Conservation (phyloP, 306 rosid genomes). For the Cajanus cajan region DNA sequence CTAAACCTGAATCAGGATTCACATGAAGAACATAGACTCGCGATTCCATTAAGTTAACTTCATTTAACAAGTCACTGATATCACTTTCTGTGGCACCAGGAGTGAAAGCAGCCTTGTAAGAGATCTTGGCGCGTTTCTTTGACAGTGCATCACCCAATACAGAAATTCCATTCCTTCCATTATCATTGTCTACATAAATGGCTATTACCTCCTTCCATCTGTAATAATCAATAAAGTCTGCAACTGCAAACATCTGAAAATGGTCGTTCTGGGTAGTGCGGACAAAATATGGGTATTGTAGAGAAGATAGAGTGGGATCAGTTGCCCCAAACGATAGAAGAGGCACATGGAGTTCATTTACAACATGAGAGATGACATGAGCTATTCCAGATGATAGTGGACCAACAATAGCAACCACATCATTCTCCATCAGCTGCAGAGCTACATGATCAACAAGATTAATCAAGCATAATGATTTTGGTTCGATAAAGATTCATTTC, state of each 20-base stretch:
- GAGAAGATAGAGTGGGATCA: conserved; percentile 71
- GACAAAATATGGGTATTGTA: conserved; percentile 70
- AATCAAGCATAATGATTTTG: conserved; percentile 9
- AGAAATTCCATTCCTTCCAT: conserved; percentile 78
- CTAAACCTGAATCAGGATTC: conserved; percentile 79
- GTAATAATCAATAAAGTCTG: conserved; percentile 59
- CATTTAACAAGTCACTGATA: conserved; percentile 51
- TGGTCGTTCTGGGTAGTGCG: conserved; percentile 79
- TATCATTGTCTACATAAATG: conserved; percentile 81
- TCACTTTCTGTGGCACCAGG: conserved; percentile 41
- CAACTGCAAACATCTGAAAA: conserved; percentile 70
- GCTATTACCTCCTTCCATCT: conserved; percentile 81
- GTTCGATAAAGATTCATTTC: not conserved
- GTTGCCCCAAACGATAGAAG: conserved; percentile 85
- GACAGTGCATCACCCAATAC: conserved; percentile 68
- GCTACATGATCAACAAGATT: conserved; percentile 52
- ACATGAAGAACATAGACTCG: conserved; percentile 80
- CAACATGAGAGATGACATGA: conserved; percentile 78
- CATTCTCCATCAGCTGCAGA: conserved; percentile 67
- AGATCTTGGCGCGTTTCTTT: conserved; percentile 65
- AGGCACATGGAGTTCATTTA: conserved; percentile 77
- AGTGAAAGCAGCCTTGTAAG: conserved; percentile 74
- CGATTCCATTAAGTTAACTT: conserved; percentile 81
- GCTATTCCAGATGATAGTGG: conserved; percentile 82
- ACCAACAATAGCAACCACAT: conserved; percentile 71